Percentiles rank a stretch among this genome's conserved stretches.
Conservation (phyloP, 108 stramenopile species). For the Conticribra weissflogii region DNA sequence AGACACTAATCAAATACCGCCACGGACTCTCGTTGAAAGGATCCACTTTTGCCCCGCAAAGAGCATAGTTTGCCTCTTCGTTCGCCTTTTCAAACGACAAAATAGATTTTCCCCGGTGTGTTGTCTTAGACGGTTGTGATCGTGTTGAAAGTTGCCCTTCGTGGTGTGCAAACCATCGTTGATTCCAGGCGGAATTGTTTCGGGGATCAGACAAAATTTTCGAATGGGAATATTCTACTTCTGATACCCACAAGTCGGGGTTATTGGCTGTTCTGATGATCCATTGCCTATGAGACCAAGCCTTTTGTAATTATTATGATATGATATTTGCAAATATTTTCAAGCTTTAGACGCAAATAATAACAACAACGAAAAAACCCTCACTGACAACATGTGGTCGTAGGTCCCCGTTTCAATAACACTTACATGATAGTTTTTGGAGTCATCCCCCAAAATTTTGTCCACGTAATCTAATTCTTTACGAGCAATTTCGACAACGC, state of each 20-base stretch:
- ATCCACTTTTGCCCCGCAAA: slow-evolving; percentile 63
- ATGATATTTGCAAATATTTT: background rate
- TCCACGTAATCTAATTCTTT: slow-evolving; percentile 87
- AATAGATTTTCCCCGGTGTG: slow-evolving; percentile 19
- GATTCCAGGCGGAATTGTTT: slow-evolving; percentile 99
- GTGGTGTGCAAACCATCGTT: slow-evolving; percentile 94
- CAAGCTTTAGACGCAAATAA: too few species aligned
- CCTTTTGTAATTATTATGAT: slow-evolving; percentile 23
- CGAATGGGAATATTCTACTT: slow-evolving; percentile 72
- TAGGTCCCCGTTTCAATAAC: background rate
- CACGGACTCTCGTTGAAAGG: slow-evolving; percentile 89
- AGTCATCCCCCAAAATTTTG: slow-evolving; percentile 81
- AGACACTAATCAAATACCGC: slow-evolving; percentile 75
- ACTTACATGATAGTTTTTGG: slow-evolving; percentile 96
- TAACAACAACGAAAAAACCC: too few species aligned
- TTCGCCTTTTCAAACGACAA: slow-evolving; percentile 47
- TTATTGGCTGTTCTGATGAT: slow-evolving; percentile 64
- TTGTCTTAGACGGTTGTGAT: background rate
- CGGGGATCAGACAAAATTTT: slow-evolving; percentile 83
- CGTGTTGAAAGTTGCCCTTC: slow-evolving; percentile 34
- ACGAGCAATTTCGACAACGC: slow-evolving; percentile 37
- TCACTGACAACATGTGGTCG: too few species aligned
- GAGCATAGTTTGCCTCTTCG: slow-evolving; percentile 69
- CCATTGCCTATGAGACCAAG: slow-evolving; percentile 97
- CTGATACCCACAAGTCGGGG: slow-evolving; percentile 65